phyloP scores from a whole-genome alignment of 2,329 filamentous ascomycete species.

The Alternaria incomplexa region DNA sequence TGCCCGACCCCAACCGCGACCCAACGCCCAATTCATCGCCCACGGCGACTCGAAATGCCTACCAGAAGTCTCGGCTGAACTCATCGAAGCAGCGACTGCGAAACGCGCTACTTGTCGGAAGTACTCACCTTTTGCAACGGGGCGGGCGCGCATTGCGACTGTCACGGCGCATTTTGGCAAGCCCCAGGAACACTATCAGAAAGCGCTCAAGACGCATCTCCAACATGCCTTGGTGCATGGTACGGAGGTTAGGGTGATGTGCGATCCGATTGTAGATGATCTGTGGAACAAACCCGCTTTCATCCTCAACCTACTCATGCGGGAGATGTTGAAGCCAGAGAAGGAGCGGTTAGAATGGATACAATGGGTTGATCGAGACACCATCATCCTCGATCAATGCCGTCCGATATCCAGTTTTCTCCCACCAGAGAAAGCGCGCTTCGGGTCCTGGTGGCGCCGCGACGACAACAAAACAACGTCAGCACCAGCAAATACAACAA shows the following conservation, averaged over 20 bases:
- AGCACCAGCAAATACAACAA: constrained; percentile 16
- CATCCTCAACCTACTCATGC: constrained; percentile 49
- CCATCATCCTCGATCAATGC: constrained; percentile 52
- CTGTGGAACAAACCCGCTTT: constrained; percentile 56
- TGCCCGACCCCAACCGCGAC: constrained; percentile 3
- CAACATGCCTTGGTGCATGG: constrained; percentile 39
- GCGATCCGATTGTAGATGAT: constrained; percentile 50
- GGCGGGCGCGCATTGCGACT: constrained; percentile 40
- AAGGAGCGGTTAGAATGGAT: constrained; percentile 52
- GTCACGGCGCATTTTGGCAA: constrained; percentile 50
- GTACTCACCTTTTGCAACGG: constrained; percentile 18
- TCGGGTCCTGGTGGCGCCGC: constrained; percentile 21
- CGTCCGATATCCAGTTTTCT: constrained; percentile 51
- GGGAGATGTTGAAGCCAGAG: constrained; percentile 44
- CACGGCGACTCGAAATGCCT: constrained; percentile 23
- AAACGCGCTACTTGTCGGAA: constrained; percentile 22
- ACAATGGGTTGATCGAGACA: constrained; percentile 55
- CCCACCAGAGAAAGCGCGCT: constrained; percentile 31
- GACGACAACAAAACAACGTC: not conserved
- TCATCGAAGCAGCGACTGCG: constrained; percentile 16
- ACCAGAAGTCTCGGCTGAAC: constrained; percentile 10
- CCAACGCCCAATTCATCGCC: constrained; percentile 16
- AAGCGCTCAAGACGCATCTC: constrained; percentile 51
- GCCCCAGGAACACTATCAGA: constrained; percentile 47
- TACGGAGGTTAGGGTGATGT: constrained; percentile 52